Evolutionary conservation across 352 stramenopile genomes (phyloP).

Genomic region (Globisporangium nunn): DNA sequence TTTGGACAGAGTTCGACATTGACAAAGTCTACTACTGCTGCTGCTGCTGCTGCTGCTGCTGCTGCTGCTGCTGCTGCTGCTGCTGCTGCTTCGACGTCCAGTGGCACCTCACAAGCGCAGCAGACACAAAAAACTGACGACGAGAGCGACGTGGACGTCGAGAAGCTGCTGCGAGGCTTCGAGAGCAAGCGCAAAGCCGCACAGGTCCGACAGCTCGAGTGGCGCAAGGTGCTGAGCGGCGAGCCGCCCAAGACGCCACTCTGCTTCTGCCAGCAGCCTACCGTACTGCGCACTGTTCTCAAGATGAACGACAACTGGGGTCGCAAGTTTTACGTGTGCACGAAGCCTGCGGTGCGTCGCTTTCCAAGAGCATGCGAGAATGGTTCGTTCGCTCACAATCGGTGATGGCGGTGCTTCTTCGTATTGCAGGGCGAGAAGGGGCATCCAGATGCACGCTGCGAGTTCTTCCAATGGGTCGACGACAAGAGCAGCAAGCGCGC

Average conservation of each 20-base stretch:
- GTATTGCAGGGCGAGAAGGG: slow-evolving; percentile 56
- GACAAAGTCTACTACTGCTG: background rate
- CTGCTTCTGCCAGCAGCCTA: slow-evolving; percentile 60
- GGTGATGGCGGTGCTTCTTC: too few species aligned
- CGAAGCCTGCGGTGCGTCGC: slow-evolving; percentile 53
- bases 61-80: background rate
- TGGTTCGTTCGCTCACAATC: too few species aligned
- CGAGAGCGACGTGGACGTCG: slow-evolving; percentile 9
- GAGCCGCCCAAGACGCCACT: slow-evolving; percentile 46
- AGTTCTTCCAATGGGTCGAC: slow-evolving; percentile 83
- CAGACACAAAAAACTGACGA: background rate
- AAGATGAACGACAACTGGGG: slow-evolving; percentile 80
- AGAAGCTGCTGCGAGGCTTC: slow-evolving; percentile 10
- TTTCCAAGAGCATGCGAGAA: too few species aligned
- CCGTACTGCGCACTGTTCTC: slow-evolving; percentile 64
- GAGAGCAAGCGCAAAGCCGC: slow-evolving; percentile 28
- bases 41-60: background rate
- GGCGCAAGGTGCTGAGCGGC: slow-evolving; percentile 65
- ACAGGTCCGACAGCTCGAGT: slow-evolving; percentile 30
- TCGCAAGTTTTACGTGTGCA: slow-evolving; percentile 84
- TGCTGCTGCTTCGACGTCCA: background rate
- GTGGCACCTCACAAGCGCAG: background rate
- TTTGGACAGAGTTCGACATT: slow-evolving; percentile 15
- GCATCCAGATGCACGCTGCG: slow-evolving; percentile 67
- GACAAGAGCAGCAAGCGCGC: slow-evolving; percentile 13